Base-by-base conservation (phyloP, 768 basidiomycete genomes). In the Hygrophorus pudorinus region DNA sequence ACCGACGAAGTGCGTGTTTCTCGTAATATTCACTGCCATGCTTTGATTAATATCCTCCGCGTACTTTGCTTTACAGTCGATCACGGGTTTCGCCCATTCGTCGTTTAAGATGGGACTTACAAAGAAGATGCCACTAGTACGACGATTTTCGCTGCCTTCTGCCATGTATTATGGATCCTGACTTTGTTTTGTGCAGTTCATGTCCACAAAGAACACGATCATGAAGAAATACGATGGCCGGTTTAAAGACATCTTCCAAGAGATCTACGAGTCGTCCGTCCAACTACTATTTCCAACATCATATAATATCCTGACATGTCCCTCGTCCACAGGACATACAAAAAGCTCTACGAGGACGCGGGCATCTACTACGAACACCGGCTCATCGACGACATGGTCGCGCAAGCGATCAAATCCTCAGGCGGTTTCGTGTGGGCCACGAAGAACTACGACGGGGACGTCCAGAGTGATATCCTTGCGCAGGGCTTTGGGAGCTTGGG, bases 181-280 rank as follows among this genome's bases (percentile, higher is more conserved):
- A 44, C 12, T 18, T 36, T 48, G n/a, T 41, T n/a, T 32, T 11
- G 16, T 18, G 16, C 42, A 87, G 79, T 97, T 93, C 74, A 79
- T 98, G 86, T 92, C 89, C 9, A 98, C 94, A 33, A 97, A 99
- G 71, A 98, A 94, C 67, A 94, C 90, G 17, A 93, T 94, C 65
- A 58, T 94, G 59, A 94, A 99, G 71, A 92, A 84, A 60, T 99
- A 99, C 62, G 96, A 98, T 57, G 96, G 96, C 35, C 79, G 93
- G 24, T 99, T 98, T 79, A 99, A 99, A 72, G 96, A 99, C 56
- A 92, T 94, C 59, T 96, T 99, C 81, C 81, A 97, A 63, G 91
- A 96, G 56, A 82, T 97, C 56, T 99, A 90, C 61, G 88, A 94
- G 5, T 56, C 68, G 71, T 77, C 46, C 42, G 73, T 66, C 10